Base-by-base conservation (phyloP, 2,329 filamentous ascomycete species). In the Fusarium palustre region DNA sequence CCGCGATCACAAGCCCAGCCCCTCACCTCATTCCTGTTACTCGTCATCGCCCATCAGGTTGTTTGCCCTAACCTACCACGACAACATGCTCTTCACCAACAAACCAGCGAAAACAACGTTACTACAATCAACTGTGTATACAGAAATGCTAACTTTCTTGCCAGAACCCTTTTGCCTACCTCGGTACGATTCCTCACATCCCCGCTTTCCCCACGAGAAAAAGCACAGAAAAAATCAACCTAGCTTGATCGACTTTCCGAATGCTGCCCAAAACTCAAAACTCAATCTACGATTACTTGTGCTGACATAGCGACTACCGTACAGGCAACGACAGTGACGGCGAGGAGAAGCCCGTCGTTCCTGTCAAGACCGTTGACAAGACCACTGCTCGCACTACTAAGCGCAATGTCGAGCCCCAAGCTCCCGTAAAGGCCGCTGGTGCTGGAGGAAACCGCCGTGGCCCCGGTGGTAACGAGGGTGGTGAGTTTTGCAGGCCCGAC, bases 161-260 rank as follows among this genome's bases (percentile, higher is more conserved):
- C 28, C 75, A 98, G 96, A 99, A 99, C 89, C 91, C 92, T 80
- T 98, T 92, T 89, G 95, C 96, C 89, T 91, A 97, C 86, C 93
- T 99, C 88, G 95, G 96, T 98, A 97, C 79, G 83, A 79, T 74
- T 68, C 68, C 71, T 57, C 47, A 69, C 53, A 70, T 66, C 73
- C 63, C 71, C 65, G 58, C 59, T 64, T 71, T 59, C 70, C 64
- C 47, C 33, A 46, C 65, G 55, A 56, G 65, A 59, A 42, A 50
- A 49, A 28, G 25, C 25, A 25, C 49, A 57, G 46, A 63, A 50
- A 60, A 41, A 54, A 39, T 55, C 56, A 63, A 56, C 62, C 64
- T 61, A 64, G 68, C 62, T 69, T 66, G 64, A 57, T 56, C 69
- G 67, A 67, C 56, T 48, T 42, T 43, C 43, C 60, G 60, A 63